Evolutionary conservation across 140 eudicot genomes (phyloP).

Genomic region (Senecio squalidus): DNA sequence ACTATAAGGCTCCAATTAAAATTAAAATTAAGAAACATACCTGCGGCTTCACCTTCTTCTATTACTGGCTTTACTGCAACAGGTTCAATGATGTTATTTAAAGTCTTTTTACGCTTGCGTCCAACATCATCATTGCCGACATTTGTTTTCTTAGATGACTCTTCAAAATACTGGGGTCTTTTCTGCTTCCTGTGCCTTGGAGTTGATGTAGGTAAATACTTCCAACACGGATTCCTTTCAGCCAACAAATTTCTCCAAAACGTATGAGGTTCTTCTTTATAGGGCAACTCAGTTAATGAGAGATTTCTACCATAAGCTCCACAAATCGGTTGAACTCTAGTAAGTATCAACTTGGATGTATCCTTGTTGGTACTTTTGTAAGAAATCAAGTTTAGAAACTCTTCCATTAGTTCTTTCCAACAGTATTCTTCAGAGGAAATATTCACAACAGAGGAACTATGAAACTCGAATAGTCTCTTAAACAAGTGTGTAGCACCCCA

Average conservation of each 20-base stretch:
- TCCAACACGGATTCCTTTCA: constrained; percentile 67
- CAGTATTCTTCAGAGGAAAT: constrained; percentile 25
- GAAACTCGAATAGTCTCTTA: constrained; percentile 56
- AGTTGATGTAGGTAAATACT: constrained; percentile 33
- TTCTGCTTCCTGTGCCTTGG: constrained; percentile 66
- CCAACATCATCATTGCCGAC: constrained; percentile 37
- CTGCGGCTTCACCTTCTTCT: constrained; percentile 20
- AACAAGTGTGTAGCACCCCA: constrained; percentile 78
- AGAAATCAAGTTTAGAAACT: constrained; percentile 43
- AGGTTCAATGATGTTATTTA: constrained; percentile 21
- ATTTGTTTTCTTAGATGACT: constrained; percentile 27
- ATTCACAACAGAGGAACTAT: constrained; percentile 22
- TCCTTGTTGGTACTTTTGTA: constrained; percentile 10
- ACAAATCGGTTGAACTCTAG: constrained; percentile 39
- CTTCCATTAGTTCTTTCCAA: constrained; percentile 37
- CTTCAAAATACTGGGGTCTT: constrained; percentile 42
- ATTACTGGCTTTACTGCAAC: constrained; percentile 24
- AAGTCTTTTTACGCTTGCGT: constrained; percentile 53
- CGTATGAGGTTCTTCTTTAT: constrained; percentile 45
- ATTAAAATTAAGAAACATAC: background rate
- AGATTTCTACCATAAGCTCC: constrained; percentile 36
- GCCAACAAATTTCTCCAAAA: constrained; percentile 76
- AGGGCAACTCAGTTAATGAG: constrained; percentile 40
- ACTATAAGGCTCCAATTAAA: background rate
- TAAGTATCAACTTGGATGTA: constrained; percentile 23